Evolutionary conservation across 2,329 filamentous ascomycete species (phyloP).

Genomic region (Alternaria tenuissima): DNA sequence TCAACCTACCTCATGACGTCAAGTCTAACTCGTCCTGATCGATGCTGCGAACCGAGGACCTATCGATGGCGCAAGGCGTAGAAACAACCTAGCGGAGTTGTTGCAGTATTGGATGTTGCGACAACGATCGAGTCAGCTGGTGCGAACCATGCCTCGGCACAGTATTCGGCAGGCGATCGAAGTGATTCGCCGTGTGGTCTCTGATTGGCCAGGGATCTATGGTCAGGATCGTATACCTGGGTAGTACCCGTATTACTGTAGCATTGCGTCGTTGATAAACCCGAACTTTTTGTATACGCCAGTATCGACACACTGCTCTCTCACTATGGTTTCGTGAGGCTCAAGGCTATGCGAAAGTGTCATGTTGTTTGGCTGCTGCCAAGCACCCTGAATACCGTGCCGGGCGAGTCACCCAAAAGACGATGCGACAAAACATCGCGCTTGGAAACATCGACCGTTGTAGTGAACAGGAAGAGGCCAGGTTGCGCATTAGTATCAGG

Average conservation of each 20-base stretch:
- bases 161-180: not conserved
- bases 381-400: no score
- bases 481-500: no score
- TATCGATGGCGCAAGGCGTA: not conserved
- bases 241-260: not conserved
- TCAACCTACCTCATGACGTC: not conserved
- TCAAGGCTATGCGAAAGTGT: not conserved
- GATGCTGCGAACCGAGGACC: not conserved
- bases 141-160: not conserved
- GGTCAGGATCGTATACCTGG: not conserved
- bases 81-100: not conserved
- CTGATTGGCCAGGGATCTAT: not conserved
- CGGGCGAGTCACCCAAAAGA: no score
- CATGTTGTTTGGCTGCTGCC: no score
- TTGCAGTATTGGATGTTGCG: not conserved
- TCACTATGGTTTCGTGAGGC: not conserved
- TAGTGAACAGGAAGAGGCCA: no score
- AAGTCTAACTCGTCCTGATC: not conserved
- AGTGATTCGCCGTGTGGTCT: not conserved
- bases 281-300: not conserved
- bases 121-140: not conserved
- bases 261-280: rapidly evolving
- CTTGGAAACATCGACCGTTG: no score
- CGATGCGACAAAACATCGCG: no score
- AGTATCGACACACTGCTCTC: not conserved